Base-by-base conservation (phyloP, 192 early-diverging fungal species). In the Backusella westeae region DNA sequence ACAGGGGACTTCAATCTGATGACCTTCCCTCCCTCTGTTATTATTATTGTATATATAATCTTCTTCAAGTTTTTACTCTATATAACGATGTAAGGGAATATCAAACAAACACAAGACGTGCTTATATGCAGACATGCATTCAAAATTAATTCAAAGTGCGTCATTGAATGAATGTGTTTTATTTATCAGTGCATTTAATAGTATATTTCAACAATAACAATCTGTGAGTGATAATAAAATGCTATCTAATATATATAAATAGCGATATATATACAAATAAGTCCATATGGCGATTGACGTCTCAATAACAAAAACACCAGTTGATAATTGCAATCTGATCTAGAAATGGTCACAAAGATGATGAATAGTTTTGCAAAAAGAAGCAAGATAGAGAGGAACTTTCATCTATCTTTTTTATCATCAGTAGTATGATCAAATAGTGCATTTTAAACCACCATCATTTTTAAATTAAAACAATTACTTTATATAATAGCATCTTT, bases 391-490 rank as follows among this genome's bases (percentile, higher is more conserved):
- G n/a, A 21, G 21, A 56, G 52, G n/a, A 2, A 1, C 0, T 56
- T 21, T 19, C 17, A 19, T 56, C 17, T n/a, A 6, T 56, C 8
- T 49, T 4, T 19, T 49, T 56, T 59, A 23, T 59, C 2, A 56
- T 56, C 53, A 59, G 53, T 59, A 59, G 53, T 59, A 59, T 59
- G 53, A 59, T 59, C 53, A 59, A 59, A 59, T 59, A 2, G n/a
- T 59, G 53, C 53, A 59, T 59, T 26, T 26, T 23, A 59, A 26
- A 26, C 23, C 23, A 29, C 23, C 23, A 29, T 26, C 10, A 2
- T 59, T 59, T 26, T 59, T 56, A 56, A 59, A 23, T 21, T 59
- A 59, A 59, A 29, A 59, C n/a, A 12, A 26, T 49, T 15, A 19
- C 4, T 49, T 19, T 49, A 49, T 49, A 49, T 44, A 49, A n/a